phyloP scores from a whole-genome alignment of 495 filamentous ascomycete genomes.

The Jackrogersella multiformis region DNA sequence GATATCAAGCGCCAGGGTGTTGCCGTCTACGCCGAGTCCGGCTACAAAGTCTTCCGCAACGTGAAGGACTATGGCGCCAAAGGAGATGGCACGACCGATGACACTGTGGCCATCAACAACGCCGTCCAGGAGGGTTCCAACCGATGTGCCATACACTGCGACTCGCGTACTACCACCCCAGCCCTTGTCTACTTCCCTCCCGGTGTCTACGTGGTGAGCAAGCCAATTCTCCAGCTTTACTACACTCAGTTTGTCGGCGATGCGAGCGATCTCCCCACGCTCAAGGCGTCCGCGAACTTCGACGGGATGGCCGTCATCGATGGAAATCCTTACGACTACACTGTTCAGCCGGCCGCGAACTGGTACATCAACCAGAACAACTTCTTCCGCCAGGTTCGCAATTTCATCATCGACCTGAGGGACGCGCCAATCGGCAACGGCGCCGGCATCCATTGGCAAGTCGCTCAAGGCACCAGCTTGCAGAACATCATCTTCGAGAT shows the following conservation, averaged over 20 bases:
- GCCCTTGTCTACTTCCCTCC: slow-evolving; percentile 84
- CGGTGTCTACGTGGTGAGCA: slow-evolving; percentile 76
- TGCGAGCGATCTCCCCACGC: slow-evolving; percentile 69
- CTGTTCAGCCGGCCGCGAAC: slow-evolving; percentile 56
- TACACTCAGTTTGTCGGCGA: slow-evolving; percentile 87
- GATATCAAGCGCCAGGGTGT: slow-evolving; percentile 75
- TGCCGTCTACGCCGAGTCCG: slow-evolving; percentile 64
- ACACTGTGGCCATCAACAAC: slow-evolving; percentile 87
- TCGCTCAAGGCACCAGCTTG: slow-evolving; percentile 90
- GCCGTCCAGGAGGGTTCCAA: slow-evolving; percentile 75
- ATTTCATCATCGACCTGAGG: slow-evolving; percentile 89
- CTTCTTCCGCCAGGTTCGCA: slow-evolving; percentile 96
- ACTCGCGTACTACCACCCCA: slow-evolving; percentile 79
- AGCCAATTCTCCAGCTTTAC: slow-evolving; percentile 76
- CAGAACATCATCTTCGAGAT: slow-evolving; percentile 94
- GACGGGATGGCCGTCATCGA: slow-evolving; percentile 90
- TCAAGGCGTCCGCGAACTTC: slow-evolving; percentile 80
- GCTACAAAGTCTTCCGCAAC: slow-evolving; percentile 85
- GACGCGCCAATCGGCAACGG: slow-evolving; percentile 69
- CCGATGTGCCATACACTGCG: slow-evolving; percentile 81
- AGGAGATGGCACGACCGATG: slow-evolving; percentile 82
- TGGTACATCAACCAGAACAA: slow-evolving; percentile 96
- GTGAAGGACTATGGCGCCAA: slow-evolving; percentile 85
- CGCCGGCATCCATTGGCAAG: slow-evolving; percentile 96
- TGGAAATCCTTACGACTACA: slow-evolving; percentile 77